Evolutionary conservation across 192 early-diverging fungal species (phyloP).

Genomic region (Mortierella alpina): DNA sequence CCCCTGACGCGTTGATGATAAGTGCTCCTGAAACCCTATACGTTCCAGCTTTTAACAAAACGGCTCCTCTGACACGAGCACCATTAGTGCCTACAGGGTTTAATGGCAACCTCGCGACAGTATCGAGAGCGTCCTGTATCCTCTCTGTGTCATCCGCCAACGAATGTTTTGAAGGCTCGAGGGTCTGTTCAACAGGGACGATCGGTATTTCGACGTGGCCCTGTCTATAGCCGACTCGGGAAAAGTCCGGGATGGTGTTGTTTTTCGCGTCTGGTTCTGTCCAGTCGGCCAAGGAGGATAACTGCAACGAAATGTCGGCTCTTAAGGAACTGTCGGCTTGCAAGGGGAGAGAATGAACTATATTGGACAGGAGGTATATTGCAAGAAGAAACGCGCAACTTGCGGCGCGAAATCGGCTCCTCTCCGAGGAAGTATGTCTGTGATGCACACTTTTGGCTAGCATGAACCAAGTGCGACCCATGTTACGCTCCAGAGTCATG

Average conservation of each 20-base stretch:
- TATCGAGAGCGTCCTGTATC: constrained; percentile 40
- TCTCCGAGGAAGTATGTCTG: no score
- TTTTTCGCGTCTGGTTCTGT: no score
- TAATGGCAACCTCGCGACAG: constrained; percentile 23
- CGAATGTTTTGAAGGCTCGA: constrained; percentile 35
- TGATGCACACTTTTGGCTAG: no score
- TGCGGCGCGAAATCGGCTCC: no score
- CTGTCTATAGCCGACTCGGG: constrained; percentile 46
- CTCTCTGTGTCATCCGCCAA: constrained; percentile 24
- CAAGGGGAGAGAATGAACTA: no score
- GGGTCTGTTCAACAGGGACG: constrained; percentile 36
- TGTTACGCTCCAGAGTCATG: no score
- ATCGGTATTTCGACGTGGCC: constrained; percentile 38
- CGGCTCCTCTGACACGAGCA: constrained; percentile 44
- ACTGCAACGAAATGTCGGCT: no score
- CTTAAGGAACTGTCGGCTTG: no score
- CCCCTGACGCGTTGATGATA: constrained; percentile 40
- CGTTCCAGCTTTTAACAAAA: constrained; percentile 38
- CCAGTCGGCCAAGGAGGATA: no score
- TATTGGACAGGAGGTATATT: no score
- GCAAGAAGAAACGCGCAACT: no score
- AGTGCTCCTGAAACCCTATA: constrained; percentile 45
- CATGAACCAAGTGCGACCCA: no score
- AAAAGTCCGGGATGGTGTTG: constrained; percentile 47
- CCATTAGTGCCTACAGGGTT: constrained; percentile 25